Conservation (phyloP, 2,329 filamentous ascomycete genomes). For the Alternaria novae-zelandiae region DNA sequence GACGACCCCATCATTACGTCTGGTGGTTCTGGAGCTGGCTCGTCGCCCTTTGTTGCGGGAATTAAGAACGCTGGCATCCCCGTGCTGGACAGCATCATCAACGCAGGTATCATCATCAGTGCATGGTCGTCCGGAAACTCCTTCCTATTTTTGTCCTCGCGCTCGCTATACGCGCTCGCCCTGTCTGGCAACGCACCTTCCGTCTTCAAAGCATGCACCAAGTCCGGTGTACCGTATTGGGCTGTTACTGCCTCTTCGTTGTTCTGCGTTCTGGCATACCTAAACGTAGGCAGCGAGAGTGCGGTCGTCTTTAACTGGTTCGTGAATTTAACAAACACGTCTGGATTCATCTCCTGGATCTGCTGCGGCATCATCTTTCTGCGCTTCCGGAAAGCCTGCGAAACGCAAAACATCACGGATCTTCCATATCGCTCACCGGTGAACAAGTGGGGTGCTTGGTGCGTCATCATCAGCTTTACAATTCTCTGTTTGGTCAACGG, state of each 20-base stretch:
- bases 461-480: constrained; percentile 63
- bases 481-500: constrained; percentile 76
- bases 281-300: constrained; percentile 53
- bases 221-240: constrained; percentile 63
- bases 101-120: constrained; percentile 70
- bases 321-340: constrained; percentile 69
- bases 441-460: constrained; percentile 70
- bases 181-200: constrained; percentile 70
- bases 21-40: constrained; percentile 61
- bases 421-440: constrained; percentile 62
- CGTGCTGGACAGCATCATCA: constrained; percentile 70
- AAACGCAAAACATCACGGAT: constrained; percentile 58
- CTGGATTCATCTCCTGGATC: constrained; percentile 61
- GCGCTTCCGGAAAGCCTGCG: constrained; percentile 66
- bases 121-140: constrained; percentile 65
- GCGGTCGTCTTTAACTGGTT: constrained; percentile 70
- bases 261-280: constrained; percentile 57
- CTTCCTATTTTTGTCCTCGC: constrained; percentile 60
- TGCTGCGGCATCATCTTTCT: constrained; percentile 64
- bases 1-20: constrained; percentile 58
- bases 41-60: constrained; percentile 58
- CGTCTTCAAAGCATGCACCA: constrained; percentile 66
- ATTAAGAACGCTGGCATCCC: constrained; percentile 59
- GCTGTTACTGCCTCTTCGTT: constrained; percentile 54
- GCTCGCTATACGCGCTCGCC: constrained; percentile 62